phyloP scores from a whole-genome alignment of 129 eudicot species.

The Centella asiatica region DNA sequence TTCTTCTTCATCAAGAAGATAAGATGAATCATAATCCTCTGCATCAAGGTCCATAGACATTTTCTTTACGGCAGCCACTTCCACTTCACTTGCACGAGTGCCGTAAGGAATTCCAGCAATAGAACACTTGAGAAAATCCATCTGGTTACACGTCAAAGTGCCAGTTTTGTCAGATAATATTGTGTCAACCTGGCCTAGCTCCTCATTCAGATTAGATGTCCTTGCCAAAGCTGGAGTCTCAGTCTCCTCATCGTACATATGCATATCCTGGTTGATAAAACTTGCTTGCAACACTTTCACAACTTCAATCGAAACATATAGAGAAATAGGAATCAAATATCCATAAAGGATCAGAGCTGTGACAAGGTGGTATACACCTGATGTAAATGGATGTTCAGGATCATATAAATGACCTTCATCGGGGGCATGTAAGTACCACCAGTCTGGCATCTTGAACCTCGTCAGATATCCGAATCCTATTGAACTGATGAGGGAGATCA shows the following conservation, averaged over 20 bases:
- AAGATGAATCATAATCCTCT: slow-evolving; percentile 16
- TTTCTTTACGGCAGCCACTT: slow-evolving; percentile 42
- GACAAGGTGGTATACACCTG: slow-evolving; percentile 30
- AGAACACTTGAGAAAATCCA: slow-evolving; percentile 44
- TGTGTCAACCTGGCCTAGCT: slow-evolving; percentile 47
- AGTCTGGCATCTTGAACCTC: slow-evolving; percentile 27
- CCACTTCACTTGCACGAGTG: slow-evolving; percentile 36
- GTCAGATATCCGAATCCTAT: slow-evolving; percentile 38
- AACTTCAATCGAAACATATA: slow-evolving; percentile 44
- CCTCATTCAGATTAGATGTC: slow-evolving; percentile 45
- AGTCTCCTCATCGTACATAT: slow-evolving; percentile 44
- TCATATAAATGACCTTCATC: slow-evolving; percentile 21
- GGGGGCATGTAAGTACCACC: slow-evolving; percentile 38
- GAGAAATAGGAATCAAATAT: slow-evolving; percentile 42
- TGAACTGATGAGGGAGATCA: slow-evolving; percentile 37
- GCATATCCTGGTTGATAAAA: slow-evolving; percentile 36
- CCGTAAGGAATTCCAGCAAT: slow-evolving; percentile 37
- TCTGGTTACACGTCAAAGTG: slow-evolving; percentile 45
- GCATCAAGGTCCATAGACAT: slow-evolving; percentile 51
- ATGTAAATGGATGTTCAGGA: slow-evolving; percentile 16
- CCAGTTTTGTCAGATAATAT: slow-evolving; percentile 47
- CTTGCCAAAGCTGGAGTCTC: slow-evolving; percentile 43
- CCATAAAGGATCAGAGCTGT: slow-evolving; percentile 48
- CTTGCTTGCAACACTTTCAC: slow-evolving; percentile 45
- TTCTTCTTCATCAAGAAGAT: slow-evolving; percentile 20